Conservation (phyloP, 768 basidiomycete genomes). For the Lactifluus subvellereus region DNA sequence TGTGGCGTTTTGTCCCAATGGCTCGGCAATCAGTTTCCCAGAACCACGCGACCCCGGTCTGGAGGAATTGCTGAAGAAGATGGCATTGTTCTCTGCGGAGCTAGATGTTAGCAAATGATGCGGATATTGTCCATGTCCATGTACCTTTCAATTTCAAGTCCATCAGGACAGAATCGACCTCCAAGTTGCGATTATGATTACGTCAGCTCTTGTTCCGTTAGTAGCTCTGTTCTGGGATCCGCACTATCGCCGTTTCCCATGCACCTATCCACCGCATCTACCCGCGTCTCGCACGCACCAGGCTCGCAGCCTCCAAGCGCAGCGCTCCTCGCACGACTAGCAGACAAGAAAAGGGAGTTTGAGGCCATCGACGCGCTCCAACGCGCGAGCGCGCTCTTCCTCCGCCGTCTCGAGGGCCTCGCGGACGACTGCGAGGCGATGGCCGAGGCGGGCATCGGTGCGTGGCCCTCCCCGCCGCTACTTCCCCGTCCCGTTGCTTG, state of each 20-base stretch:
- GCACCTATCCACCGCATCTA: conserved; percentile 2
- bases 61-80: too few species aligned
- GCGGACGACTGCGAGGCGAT: conserved; percentile 70
- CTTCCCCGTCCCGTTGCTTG: background rate
- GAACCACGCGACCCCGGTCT: too few species aligned
- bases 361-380: conserved; percentile 72
- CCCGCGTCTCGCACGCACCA: conserved; percentile 47
- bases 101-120: too few species aligned
- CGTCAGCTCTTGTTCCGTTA: too few species aligned
- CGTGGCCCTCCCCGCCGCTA: background rate
- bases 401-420: conserved; percentile 61
- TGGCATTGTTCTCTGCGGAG: too few species aligned
- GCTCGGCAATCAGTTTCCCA: too few species aligned
- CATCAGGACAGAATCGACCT: too few species aligned
- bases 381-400: conserved; percentile 53
- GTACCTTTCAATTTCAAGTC: too few species aligned
- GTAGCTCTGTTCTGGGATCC: too few species aligned
- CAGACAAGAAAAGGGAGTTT: conserved; percentile 77
- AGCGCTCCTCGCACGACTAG: conserved; percentile 48
- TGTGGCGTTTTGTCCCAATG: too few species aligned
- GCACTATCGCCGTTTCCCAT: background rate
- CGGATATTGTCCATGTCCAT: too few species aligned
- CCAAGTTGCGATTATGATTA: too few species aligned
- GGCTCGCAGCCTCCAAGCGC: conserved; percentile 34
- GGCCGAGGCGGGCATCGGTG: conserved; percentile 72